Base-by-base conservation (phyloP, 345 rosid genomes). In the Mangifera indica region DNA sequence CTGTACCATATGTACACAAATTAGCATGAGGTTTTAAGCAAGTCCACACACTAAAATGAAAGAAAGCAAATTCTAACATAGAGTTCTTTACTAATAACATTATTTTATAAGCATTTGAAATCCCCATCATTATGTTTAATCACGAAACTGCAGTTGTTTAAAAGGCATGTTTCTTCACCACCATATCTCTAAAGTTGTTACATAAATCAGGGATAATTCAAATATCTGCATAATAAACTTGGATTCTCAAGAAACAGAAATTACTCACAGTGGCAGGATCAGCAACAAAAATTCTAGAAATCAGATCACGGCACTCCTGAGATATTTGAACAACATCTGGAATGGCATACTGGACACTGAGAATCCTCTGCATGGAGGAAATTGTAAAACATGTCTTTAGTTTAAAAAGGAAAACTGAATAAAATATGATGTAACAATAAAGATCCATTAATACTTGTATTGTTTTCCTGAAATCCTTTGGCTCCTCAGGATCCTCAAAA, bases 401-500 rank as follows among this genome's bases (percentile, higher is more conserved):
- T 59, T 15, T 2, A 60, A 37, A 21, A 3, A 18, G 1, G 1
- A 49, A 63, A 48, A 10, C 10, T 10, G 25, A 46, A 4, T 0
- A 34, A 26, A 15, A 54, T 57, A 49, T 44, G 25, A 56, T 9
- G 51, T 22, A 68, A 29, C 6, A 61, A 54, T 59, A 68, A 66
- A 15, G 20, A 40, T 26, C 42, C 42, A 37, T 37, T 25, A 45
- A 66, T 83, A 93, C 98, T 51, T 90, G 97, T 63, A 95, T 89
- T 3, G 96, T 93, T 81, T 80, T 93, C 56, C 96, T 87, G 64
- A 91, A 88, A 72, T 93, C 95, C 79, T 84, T 91, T 18, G 98
- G 99, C 81, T 92, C 92, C 0, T 89, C 97, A 21, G 98, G 98
- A 80, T 92, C 98, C 81, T 95, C 98, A 25, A 95, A 95, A 5